Conservation (phyloP, 306 rosid species). For the Vicia sativa region DNA sequence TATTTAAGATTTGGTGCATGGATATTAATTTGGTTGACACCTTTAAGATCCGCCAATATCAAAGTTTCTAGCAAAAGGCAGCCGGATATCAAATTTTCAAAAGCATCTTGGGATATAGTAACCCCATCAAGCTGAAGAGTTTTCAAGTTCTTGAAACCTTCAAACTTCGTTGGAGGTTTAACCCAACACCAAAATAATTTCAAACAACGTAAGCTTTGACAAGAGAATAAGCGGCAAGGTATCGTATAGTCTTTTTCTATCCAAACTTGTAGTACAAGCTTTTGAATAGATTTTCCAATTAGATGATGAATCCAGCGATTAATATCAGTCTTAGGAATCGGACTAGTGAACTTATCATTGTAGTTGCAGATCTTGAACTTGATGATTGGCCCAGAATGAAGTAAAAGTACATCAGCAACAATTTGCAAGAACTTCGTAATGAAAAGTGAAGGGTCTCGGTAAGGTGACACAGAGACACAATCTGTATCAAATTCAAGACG, state of each 20-base stretch:
- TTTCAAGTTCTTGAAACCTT: not conserved
- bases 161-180: not conserved
- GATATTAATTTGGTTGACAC: not conserved
- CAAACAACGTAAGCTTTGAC: not conserved
- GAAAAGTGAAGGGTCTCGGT: not conserved
- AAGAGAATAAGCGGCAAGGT: not conserved
- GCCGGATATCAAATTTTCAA: not conserved
- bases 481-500: not conserved
- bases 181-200: not conserved
- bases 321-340: not conserved
- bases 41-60: not conserved
- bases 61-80: not conserved
- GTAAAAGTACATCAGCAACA: slow-evolving; percentile 58
- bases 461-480: not conserved
- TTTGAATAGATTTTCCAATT: not conserved
- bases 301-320: not conserved
- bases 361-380: not conserved
- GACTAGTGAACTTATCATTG: slow-evolving; percentile 38
- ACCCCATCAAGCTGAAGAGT: not conserved
- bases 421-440: slow-evolving; percentile 12
- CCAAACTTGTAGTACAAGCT: not conserved
- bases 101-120: not conserved
- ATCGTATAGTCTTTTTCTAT: not conserved
- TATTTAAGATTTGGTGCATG: not conserved
- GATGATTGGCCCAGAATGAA: not conserved